Evolutionary conservation across 441 rosid genomes (phyloP).

Genomic region (Gossypium davidsonii): DNA sequence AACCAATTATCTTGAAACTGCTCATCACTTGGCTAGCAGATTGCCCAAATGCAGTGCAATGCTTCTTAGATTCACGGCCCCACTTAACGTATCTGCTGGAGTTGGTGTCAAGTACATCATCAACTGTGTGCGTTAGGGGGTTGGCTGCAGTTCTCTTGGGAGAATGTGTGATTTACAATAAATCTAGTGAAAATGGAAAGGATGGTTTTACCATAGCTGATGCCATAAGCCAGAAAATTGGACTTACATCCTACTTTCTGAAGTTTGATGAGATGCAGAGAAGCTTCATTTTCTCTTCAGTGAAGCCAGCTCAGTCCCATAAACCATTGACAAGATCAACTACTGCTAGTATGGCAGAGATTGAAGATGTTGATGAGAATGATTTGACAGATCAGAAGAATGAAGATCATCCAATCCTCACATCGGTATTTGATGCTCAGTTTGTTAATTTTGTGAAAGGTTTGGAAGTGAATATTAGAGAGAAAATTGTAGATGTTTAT

Average conservation of each 20-base stretch:
- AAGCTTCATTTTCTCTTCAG: conserved; percentile 60
- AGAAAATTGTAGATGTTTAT: conserved; percentile 46
- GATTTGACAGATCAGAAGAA: conserved; percentile 47
- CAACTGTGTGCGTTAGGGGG: conserved; percentile 64
- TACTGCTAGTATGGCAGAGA: conserved; percentile 78
- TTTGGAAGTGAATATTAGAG: conserved; percentile 52
- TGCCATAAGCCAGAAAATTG: conserved; percentile 80
- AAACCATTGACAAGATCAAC: conserved; percentile 71
- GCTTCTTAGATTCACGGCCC: conserved; percentile 86
- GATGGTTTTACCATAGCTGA: conserved; percentile 77
- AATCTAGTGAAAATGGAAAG: conserved; percentile 63
- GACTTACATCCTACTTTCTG: conserved; percentile 69
- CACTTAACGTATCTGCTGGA: conserved; percentile 79
- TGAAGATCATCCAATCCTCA: conserved; percentile 67
- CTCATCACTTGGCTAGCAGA: conserved; percentile 83
- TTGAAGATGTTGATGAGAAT: conserved; percentile 54
- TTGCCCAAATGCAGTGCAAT: conserved; percentile 76
- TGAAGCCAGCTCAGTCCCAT: conserved; percentile 39
- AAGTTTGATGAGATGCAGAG: conserved; percentile 87
- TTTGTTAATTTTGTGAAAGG: conserved; percentile 46
- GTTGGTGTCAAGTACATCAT: conserved; percentile 60
- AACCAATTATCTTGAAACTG: conserved; percentile 77
- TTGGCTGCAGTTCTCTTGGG: conserved; percentile 85
- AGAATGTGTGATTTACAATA: conserved; percentile 73
- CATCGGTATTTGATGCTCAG: conserved; percentile 39